phyloP scores from a whole-genome alignment of 306 rosid species.

The Mucuna pruriens region DNA sequence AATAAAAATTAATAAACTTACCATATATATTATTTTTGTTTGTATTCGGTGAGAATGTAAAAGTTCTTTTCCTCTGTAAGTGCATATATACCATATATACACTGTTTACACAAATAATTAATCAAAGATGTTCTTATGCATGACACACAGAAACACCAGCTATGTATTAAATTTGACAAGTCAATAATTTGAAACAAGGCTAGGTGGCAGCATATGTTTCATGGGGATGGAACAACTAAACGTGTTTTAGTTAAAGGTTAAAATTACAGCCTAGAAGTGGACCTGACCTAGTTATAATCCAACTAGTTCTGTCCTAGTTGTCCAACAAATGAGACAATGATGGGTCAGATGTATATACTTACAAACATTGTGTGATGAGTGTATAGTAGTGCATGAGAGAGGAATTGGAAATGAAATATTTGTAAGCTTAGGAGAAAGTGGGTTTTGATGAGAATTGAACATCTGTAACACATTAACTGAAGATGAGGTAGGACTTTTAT shows the following conservation, averaged over 20 bases:
- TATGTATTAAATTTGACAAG: conserved; percentile 29
- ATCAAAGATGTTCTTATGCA: conserved; percentile 9
- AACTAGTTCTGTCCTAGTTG: conserved; percentile 61
- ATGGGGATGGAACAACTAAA: conserved; percentile 47
- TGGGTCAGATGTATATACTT: conserved; percentile 47
- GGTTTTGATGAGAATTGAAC: conserved; percentile 37
- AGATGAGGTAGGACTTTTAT: conserved; percentile 33
- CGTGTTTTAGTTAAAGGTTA: conserved; percentile 49
- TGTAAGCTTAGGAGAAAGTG: conserved; percentile 32
- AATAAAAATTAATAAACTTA: background rate
- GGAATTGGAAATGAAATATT: conserved; percentile 3
- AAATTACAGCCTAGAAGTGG: conserved; percentile 72
- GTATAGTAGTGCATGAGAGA: conserved; percentile 1
- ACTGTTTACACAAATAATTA: background rate
- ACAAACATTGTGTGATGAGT: conserved; percentile 28
- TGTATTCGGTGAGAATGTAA: background rate
- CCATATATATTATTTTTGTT: background rate
- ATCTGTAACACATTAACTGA: conserved; percentile 49
- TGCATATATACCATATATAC: too few relatives aligned
- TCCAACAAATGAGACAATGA: conserved; percentile 58
- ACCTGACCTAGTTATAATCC: conserved; percentile 54
- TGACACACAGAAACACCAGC: conserved; percentile 17
- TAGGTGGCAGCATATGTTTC: conserved; percentile 49
- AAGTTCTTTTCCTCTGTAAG: background rate
- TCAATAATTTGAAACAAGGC: conserved; percentile 44